phyloP scores from a whole-genome alignment of 1,284 basidiomycete species.

The Cystobasidium pallidum region DNA sequence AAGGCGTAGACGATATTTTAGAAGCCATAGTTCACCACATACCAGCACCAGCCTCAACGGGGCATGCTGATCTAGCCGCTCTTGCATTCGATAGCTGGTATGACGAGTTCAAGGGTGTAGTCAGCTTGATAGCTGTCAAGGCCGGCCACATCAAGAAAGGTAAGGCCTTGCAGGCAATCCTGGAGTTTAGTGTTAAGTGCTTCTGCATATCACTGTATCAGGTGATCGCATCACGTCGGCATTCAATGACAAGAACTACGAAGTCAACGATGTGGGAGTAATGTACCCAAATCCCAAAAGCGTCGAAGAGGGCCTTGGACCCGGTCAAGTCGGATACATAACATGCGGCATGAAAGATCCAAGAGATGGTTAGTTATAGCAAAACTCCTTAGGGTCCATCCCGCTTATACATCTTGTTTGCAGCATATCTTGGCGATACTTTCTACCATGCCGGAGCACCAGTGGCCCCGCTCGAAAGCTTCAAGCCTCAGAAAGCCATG shows the following conservation, averaged over 20 bases:
- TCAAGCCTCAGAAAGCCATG: constrained; percentile 92
- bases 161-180: constrained; percentile 42
- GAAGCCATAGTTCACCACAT: constrained; percentile 78
- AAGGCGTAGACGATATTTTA: constrained; percentile 74
- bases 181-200: no score
- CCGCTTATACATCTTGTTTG: constrained; percentile 1
- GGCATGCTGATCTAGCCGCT: constrained; percentile 64
- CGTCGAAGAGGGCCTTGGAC: constrained; percentile 53
- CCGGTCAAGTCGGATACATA: constrained; percentile 53
- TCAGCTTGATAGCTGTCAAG: constrained; percentile 80
- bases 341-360: constrained; percentile 96
- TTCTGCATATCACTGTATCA: constrained; percentile 56
- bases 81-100: constrained; percentile 91
- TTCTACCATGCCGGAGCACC: constrained; percentile 74
- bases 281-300: constrained; percentile 86
- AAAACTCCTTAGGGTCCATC: neutral
- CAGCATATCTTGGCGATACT: constrained; percentile 92
- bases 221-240: constrained; percentile 87
- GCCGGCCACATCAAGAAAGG: constrained; percentile 64
- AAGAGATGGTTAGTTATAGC: constrained; percentile 72
- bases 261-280: constrained; percentile 87
- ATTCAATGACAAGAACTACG: constrained; percentile 86
- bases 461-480: constrained; percentile 86
- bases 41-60: constrained; percentile 68
- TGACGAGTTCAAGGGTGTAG: constrained; percentile 94